Evolutionary conservation across 257 asterid species (phyloP).

Genomic region (Nicotiana noctiflora): DNA sequence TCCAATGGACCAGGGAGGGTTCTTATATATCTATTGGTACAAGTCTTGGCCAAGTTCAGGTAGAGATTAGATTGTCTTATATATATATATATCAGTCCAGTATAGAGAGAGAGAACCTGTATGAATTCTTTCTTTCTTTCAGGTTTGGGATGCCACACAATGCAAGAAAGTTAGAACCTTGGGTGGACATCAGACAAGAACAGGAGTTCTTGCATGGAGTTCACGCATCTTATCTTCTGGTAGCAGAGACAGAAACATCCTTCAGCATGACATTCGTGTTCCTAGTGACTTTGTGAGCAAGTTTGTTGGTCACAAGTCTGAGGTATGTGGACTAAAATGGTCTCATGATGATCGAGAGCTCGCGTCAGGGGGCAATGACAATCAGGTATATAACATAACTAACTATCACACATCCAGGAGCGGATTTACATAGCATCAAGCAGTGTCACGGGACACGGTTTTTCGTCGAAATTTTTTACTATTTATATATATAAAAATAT

Average conservation of each 20-base stretch:
- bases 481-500: no score
- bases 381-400: conserved; percentile 41
- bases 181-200: conserved; percentile 90
- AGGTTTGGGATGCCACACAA: conserved; percentile 96
- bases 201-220: conserved; percentile 88
- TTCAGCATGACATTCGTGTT: conserved; percentile 89
- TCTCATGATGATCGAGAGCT: conserved; percentile 96
- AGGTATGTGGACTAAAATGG: conserved; percentile 98
- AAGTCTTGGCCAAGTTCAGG: conserved; percentile 90
- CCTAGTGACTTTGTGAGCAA: conserved; percentile 71
- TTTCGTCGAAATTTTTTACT: no score
- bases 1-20: conserved; percentile 95
- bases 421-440: no score
- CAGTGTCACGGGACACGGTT: no score
- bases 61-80: neutral
- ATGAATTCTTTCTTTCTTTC: neutral
- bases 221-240: conserved; percentile 88
- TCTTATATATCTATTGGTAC: conserved; percentile 90
- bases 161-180: conserved; percentile 88
- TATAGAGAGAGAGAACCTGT: neutral
- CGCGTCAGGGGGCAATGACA: conserved; percentile 97
- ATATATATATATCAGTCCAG: no score
- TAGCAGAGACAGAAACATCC: conserved; percentile 91
- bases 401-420: neutral
- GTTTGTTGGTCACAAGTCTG: conserved; percentile 90